Evolutionary conservation across 2,329 filamentous ascomycete species (phyloP).

Genomic region (Trichoderma cornu-damae): DNA sequence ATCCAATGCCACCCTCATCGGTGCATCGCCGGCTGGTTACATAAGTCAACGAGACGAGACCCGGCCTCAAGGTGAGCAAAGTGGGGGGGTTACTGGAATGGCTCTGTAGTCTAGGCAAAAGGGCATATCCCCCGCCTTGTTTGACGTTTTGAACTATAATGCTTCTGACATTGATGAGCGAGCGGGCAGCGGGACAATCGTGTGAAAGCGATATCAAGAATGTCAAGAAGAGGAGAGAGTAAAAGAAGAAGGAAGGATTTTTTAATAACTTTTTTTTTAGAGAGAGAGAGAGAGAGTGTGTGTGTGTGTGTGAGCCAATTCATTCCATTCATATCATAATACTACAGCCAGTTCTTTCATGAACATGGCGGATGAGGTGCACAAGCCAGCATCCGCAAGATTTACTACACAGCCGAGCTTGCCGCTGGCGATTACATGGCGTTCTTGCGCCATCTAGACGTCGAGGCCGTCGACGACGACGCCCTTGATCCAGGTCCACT

Average conservation of each 20-base stretch:
- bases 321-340: conserved; percentile 18
- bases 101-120: background rate
- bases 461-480: conserved; percentile 79
- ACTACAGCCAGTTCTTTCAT: conserved; percentile 13
- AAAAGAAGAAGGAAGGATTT: background rate
- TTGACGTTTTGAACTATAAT: no score
- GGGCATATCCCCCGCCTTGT: conserved; percentile 2
- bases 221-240: background rate
- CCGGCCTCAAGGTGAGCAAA: conserved; percentile 6
- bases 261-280: no score
- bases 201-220: no score
- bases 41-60: background rate
- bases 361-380: conserved; percentile 15
- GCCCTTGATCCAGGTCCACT: conserved; percentile 83
- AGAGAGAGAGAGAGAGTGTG: no score
- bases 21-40: conserved; percentile 1
- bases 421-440: conserved; percentile 19
- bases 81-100: background rate
- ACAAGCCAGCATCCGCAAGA: background rate
- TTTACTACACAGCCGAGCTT: conserved; percentile 19
- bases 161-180: no score
- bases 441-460: conserved; percentile 50
- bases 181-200: no score
- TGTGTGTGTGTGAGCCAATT: no score
- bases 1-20: background rate